phyloP scores from a whole-genome alignment of 2,329 filamentous ascomycete genomes.

The Elsinoe arachidis region DNA sequence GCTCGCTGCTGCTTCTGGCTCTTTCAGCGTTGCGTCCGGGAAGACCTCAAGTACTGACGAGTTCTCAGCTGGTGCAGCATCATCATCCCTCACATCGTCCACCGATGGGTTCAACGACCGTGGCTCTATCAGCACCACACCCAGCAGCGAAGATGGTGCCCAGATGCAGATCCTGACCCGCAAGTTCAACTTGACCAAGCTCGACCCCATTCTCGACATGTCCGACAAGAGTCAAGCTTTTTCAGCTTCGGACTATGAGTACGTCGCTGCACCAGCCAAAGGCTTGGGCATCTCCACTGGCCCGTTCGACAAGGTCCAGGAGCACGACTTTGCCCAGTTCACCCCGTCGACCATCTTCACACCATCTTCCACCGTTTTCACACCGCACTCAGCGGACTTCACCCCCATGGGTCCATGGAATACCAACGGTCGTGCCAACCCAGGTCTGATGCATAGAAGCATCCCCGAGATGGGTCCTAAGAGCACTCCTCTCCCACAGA shows the following conservation, averaged over 20 bases:
- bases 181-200: not conserved
- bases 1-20: not conserved
- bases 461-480: not conserved
- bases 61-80: not conserved
- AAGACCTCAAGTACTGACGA: constrained; percentile 1
- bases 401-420: not conserved
- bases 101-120: not conserved
- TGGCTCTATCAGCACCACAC: not conserved
- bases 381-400: not conserved
- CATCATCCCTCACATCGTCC: not conserved
- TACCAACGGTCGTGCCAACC: not conserved
- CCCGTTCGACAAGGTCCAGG: not conserved
- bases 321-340: not conserved
- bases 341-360: not conserved
- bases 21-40: not conserved
- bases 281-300: not conserved
- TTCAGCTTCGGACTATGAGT: not conserved
- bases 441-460: constrained; percentile 5
- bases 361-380: not conserved
- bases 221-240: not conserved
- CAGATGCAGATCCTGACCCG: not conserved
- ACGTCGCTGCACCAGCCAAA: not conserved
- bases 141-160: not conserved
- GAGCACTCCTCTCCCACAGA: not conserved
- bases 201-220: not conserved